phyloP scores from a whole-genome alignment of 768 basidiomycete genomes.

The Lentinula raphanica region DNA sequence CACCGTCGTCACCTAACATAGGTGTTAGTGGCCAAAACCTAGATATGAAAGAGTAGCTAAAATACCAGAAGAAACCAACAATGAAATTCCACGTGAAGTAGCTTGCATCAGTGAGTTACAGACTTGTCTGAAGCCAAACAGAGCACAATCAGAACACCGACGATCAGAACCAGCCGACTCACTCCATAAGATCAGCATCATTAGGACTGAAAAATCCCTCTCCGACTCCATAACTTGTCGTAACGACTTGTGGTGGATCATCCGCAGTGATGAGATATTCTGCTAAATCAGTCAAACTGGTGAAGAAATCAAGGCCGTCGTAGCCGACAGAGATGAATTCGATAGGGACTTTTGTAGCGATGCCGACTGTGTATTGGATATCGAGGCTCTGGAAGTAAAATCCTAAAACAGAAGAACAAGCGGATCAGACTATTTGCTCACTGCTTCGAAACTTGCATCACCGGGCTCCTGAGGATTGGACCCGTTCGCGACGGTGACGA shows the following conservation, averaged over 20 bases:
- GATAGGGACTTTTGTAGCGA: conserved; percentile 22
- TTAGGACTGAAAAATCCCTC: conserved; percentile 35
- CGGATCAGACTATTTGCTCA: conserved; percentile 7
- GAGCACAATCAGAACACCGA: conserved; percentile 15
- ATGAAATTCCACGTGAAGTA: conserved; percentile 42
- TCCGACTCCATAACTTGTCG: conserved; percentile 40
- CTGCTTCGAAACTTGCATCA: conserved; percentile 24
- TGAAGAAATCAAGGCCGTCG: conserved; percentile 7
- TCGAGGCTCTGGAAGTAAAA: conserved; percentile 16
- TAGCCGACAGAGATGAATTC: conserved; percentile 20
- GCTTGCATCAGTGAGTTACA: conserved; percentile 28
- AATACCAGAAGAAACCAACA: conserved; percentile 42
- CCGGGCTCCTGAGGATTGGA: conserved; percentile 19
- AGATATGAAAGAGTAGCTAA: conserved; percentile 1
- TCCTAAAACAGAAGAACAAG: background rate
- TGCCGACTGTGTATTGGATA: conserved; percentile 22
- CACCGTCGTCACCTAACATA: background rate
- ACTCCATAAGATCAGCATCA: background rate
- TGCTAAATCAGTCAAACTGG: conserved; percentile 11
- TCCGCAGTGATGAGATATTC: background rate
- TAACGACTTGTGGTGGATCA: conserved; percentile 35
- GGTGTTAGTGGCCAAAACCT: too few species aligned
- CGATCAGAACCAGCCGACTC: too few species aligned
- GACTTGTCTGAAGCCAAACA: conserved; percentile 15
- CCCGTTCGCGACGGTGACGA: conserved; percentile 22